Conservation (phyloP, 2,329 filamentous ascomycete species). For the Xylaria sp. region DNA sequence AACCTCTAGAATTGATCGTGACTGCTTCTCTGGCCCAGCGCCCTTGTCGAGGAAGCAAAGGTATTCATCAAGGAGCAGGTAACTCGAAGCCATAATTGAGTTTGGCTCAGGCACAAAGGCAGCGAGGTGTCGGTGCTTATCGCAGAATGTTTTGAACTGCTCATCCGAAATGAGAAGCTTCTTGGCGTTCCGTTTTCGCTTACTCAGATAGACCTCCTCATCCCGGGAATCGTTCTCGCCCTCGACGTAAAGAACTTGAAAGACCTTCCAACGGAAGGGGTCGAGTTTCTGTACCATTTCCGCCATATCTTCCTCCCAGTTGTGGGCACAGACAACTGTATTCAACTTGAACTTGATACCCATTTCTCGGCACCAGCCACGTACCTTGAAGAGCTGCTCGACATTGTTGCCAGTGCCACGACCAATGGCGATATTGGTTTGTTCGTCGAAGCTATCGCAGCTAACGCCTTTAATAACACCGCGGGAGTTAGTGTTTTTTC, state of each 20-base stretch:
- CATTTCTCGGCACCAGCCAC: conserved; percentile 51
- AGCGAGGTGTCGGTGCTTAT: conserved; percentile 47
- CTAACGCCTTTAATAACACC: no score
- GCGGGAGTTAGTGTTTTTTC: no score
- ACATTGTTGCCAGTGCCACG: conserved; percentile 56
- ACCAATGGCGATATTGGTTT: conserved; percentile 58
- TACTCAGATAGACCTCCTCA: conserved; percentile 34
- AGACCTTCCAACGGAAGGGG: conserved; percentile 62
- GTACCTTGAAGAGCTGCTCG: conserved; percentile 49
- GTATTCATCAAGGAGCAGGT: conserved; percentile 59
- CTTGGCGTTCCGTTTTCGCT: conserved; percentile 47
- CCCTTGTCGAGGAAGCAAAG: conserved; percentile 56
- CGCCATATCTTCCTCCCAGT: conserved; percentile 57
- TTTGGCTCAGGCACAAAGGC: conserved; percentile 57
- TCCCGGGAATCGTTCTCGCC: conserved; percentile 57
- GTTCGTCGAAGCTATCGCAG: conserved; percentile 59
- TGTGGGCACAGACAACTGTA: conserved; percentile 57
- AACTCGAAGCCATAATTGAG: conserved; percentile 55
- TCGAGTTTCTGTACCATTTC: conserved; percentile 45
- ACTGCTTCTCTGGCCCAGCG: conserved; percentile 40
- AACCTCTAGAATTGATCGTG: conserved; percentile 50
- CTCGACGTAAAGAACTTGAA: conserved; percentile 58
- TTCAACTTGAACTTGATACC: conserved; percentile 63
- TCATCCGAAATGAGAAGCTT: conserved; percentile 53
- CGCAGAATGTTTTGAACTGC: conserved; percentile 54